Base-by-base conservation (phyloP, 345 rosid genomes). In the Erysimum cheiranthoides region DNA sequence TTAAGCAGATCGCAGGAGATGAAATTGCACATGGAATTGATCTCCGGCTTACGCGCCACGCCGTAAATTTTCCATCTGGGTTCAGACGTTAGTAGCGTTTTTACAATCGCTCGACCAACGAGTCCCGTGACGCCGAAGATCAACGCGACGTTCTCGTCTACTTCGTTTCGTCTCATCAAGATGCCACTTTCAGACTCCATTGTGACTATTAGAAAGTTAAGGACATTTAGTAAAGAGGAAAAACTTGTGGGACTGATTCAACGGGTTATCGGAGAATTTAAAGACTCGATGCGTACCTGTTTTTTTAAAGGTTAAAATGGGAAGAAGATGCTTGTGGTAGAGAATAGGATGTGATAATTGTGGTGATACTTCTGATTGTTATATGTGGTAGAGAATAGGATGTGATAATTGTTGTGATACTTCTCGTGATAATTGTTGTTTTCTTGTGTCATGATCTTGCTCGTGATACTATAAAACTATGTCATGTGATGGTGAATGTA, bases 71-170 rank as follows among this genome's bases (percentile, higher is more conserved):
- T 90, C 98, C 97, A 89, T n/a, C 64, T 80, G 11, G 84, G 21
- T 75, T 78, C 83, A 6, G 87, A 83, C 61, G 16, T 73, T 73
- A 76, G 54, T 14, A 93, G 80, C 28, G 42, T 84, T 74, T 74
- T 83, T 56, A 85, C 85, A 28, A 93, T 79, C 83, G 88, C 94
- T 63, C 86, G 86, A 43, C 98, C 98, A 6, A 90, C 97, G 6
- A 93, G 90, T 46, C 98, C 98, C 0, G 96, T 91, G 10, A 79
- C 97, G 2, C 98, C 98, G 49, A 93, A 90, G 67, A 93, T 82
- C 54, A 88, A 63, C 8, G 97, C 97, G 9, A 87, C 94, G 71
- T 82, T 81, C 32, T 63, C 62, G 60, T 68, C 75, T 21, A 51
- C 56, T 42, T 69, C 70, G 75, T 16, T 66, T 50, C 25, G 35